Percentiles rank a stretch among this genome's conserved stretches.
phyloP scores from a whole-genome alignment of 805 yeast genomes.

The Cyberlindnera petersonii region DNA sequence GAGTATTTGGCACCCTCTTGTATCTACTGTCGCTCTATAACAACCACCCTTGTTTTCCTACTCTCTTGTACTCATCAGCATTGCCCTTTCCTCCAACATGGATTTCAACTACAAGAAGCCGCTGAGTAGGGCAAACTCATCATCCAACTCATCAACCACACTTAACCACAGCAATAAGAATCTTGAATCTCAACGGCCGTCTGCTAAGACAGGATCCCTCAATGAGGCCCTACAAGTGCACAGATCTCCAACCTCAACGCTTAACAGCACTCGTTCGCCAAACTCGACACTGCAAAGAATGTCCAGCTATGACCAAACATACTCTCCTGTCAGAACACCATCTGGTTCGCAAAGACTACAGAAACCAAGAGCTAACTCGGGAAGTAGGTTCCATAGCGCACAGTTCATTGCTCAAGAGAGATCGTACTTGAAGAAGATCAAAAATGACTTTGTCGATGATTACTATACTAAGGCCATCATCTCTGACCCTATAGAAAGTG shows the following conservation, averaged over 20 bases:
- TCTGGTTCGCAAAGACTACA: constrained; percentile 19
- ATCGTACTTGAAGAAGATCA: constrained; percentile 58
- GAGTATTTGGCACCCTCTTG: too few species aligned
- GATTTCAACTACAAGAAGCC: constrained; percentile 17
- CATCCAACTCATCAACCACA: constrained; percentile 12
- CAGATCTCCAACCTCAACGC: constrained; percentile 22
- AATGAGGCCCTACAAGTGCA: constrained; percentile 13
- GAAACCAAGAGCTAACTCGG: constrained; percentile 22
- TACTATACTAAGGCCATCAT: constrained; percentile 67
- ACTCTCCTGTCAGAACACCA: constrained; percentile 27
- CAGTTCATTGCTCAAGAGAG: constrained; percentile 53
- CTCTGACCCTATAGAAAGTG: constrained; percentile 35
- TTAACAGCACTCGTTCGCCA: constrained; percentile 19
- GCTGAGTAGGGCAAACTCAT: constrained; percentile 17
- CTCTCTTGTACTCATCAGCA: not conserved
- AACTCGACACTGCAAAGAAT: constrained; percentile 19
- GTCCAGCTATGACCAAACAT: constrained; percentile 19
- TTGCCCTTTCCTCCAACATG: constrained; percentile 2
- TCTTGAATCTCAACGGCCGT: constrained; percentile 7
- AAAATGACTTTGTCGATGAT: constrained; percentile 61
- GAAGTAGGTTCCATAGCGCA: constrained; percentile 23
- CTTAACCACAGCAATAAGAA: constrained; percentile 2
- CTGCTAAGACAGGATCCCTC: constrained; percentile 5
- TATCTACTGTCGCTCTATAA: too few species aligned
- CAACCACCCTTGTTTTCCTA: not conserved